Conservation (phyloP, 768 basidiomycete species). For the Dentipellis fragilis region DNA sequence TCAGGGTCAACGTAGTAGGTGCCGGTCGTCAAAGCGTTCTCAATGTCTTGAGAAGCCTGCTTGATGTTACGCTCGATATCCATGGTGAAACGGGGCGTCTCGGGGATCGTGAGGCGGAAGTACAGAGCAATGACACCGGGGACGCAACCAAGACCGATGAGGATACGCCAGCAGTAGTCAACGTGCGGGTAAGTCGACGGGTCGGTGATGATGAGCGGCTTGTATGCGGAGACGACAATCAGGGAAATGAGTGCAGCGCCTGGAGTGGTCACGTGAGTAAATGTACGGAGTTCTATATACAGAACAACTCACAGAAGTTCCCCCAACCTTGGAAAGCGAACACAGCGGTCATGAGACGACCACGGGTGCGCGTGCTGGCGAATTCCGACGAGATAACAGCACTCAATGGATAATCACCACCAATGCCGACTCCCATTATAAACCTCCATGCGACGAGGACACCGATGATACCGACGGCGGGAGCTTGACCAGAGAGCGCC, state of each 20-base stretch:
- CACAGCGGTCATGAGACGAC: slow-evolving; percentile 83
- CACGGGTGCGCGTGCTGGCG: slow-evolving; percentile 64
- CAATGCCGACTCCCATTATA: slow-evolving; percentile 75
- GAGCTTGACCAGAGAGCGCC: slow-evolving; percentile 59
- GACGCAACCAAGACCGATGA: slow-evolving; percentile 82
- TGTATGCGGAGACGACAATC: slow-evolving; percentile 60
- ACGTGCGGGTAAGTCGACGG: slow-evolving; percentile 36
- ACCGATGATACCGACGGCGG: slow-evolving; percentile 63
- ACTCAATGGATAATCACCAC: slow-evolving; percentile 80
- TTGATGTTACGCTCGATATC: slow-evolving; percentile 80
- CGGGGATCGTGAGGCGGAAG: slow-evolving; percentile 89
- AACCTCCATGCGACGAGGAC: slow-evolving; percentile 80
- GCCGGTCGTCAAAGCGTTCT: slow-evolving; percentile 48
- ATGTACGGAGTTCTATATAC: not conserved
- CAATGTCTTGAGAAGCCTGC: slow-evolving; percentile 66
- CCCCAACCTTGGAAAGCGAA: slow-evolving; percentile 88
- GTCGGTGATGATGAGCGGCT: slow-evolving; percentile 41
- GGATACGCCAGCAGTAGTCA: slow-evolving; percentile 77
- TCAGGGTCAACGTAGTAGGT: slow-evolving; percentile 42
- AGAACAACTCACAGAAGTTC: slow-evolving; percentile 46
- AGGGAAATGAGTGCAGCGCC: slow-evolving; percentile 59
- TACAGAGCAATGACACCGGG: slow-evolving; percentile 77
- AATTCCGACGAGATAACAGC: slow-evolving; percentile 89
- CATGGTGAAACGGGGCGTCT: slow-evolving; percentile 88
- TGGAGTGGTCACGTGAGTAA: slow-evolving; percentile 14